Evolutionary conservation across 164 flowering plant species (phyloP).

Genomic region (Nymphaea colorata): DNA sequence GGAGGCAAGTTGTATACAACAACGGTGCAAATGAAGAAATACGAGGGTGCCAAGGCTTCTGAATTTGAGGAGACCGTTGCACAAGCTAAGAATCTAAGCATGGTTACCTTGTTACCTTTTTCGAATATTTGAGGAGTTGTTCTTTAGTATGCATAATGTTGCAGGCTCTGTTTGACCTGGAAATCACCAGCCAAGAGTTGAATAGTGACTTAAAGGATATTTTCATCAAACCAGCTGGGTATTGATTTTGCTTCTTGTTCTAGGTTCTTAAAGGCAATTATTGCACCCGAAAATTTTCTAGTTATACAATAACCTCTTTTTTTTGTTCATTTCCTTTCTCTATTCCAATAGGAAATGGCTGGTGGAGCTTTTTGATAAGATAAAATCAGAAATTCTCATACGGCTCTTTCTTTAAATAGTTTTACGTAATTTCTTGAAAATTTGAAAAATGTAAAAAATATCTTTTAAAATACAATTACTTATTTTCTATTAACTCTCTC

Average conservation of each 20-base stretch:
- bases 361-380: no score
- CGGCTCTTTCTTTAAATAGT: no score
- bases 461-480: no score
- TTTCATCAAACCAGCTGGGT: constrained; percentile 62
- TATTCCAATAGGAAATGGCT: no score
- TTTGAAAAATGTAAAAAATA: no score
- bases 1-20: constrained; percentile 39
- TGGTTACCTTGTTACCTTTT: background rate
- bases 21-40: constrained; percentile 46
- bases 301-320: no score
- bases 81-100: constrained; percentile 28
- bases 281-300: background rate
- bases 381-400: no score
- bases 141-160: background rate
- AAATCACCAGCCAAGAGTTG: constrained; percentile 51
- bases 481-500: no score
- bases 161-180: constrained; percentile 69
- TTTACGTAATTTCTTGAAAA: no score
- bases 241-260: constrained; percentile 7
- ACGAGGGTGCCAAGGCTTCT: constrained; percentile 48
- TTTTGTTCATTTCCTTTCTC: no score
- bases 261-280: background rate
- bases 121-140: background rate
- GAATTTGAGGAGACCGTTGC: constrained; percentile 65
- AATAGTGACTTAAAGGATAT: constrained; percentile 74